These are phyloP conservation scores for Penicillium sp. DNA, from an alignment of 2,329 filamentous ascomycete genomes.

Conservation along the genomic window DNA sequence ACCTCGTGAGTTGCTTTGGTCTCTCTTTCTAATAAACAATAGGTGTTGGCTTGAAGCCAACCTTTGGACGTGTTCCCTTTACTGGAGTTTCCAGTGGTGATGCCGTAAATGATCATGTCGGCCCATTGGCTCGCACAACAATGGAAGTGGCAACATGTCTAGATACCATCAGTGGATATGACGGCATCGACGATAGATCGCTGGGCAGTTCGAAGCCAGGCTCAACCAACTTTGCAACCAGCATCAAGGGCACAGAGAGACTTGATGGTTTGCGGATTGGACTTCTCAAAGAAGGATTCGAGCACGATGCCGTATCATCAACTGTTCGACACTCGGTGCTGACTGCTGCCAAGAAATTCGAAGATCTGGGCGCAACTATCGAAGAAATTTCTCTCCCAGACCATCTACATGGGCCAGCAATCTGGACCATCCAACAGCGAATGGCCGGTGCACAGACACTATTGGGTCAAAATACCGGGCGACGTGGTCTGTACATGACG, in stretches of 20 bases:
- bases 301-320: slow-evolving; percentile 40
- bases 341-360: slow-evolving; percentile 44
- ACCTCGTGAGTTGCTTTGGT: background rate
- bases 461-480: slow-evolving; percentile 46
- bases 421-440: slow-evolving; percentile 48
- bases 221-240: slow-evolving; percentile 18
- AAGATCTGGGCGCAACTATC: slow-evolving; percentile 50
- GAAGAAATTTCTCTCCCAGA: slow-evolving; percentile 53
- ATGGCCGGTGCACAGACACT: slow-evolving; percentile 48
- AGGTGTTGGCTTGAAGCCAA: slow-evolving; percentile 53
- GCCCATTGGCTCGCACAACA: slow-evolving; percentile 46
- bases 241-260: slow-evolving; percentile 6
- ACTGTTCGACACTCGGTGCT: slow-evolving; percentile 45
- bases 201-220: slow-evolving; percentile 30
- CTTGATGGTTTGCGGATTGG: slow-evolving; percentile 38
- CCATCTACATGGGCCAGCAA: slow-evolving; percentile 46
- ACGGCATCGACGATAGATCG: slow-evolving; percentile 51
- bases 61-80: slow-evolving; percentile 53
- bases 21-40: background rate
- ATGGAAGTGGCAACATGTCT: slow-evolving; percentile 45
- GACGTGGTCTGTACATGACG: slow-evolving; percentile 51
- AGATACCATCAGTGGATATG: slow-evolving; percentile 50
- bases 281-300: slow-evolving; percentile 49
- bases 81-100: slow-evolving; percentile 53
- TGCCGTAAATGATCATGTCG: slow-evolving; percentile 53